These are phyloP conservation scores for Hirschioporus abietinus DNA, from an alignment of 768 basidiomycete species.

Conservation along the genomic window DNA sequence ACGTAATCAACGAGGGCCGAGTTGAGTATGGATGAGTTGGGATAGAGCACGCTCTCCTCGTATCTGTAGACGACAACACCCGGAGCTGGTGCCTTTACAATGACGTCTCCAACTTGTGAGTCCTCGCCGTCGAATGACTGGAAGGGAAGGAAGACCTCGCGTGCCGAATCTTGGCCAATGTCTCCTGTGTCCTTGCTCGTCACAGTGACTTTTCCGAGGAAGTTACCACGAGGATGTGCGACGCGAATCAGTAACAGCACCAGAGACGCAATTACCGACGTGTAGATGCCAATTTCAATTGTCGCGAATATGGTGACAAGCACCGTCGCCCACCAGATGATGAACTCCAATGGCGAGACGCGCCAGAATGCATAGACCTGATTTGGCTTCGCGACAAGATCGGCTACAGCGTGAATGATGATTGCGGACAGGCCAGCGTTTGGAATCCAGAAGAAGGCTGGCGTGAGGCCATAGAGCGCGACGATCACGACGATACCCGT, in stretches of 20 bases:
- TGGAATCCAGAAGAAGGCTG: slow-evolving; percentile 90
- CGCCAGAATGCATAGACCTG: slow-evolving; percentile 90
- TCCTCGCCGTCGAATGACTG: slow-evolving; percentile 36
- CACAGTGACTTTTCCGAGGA: slow-evolving; percentile 82
- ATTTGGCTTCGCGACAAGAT: slow-evolving; percentile 79
- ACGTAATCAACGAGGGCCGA: slow-evolving; percentile 75
- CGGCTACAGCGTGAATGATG: slow-evolving; percentile 90
- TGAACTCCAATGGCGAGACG: slow-evolving; percentile 85
- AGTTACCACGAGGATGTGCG: slow-evolving; percentile 82
- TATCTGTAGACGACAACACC: slow-evolving; percentile 90
- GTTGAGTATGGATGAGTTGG: slow-evolving; percentile 68
- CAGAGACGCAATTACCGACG: slow-evolving; percentile 74
- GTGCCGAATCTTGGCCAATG: slow-evolving; percentile 32
- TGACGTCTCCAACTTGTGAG: slow-evolving; percentile 62
- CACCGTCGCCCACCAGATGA: slow-evolving; percentile 85
- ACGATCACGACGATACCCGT: slow-evolving; percentile 87
- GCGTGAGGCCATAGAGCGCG: slow-evolving; percentile 90
- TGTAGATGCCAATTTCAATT: slow-evolving; percentile 91
- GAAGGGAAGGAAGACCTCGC: slow-evolving; percentile 85
- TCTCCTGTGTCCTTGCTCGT: slow-evolving; percentile 29
- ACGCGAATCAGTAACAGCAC: slow-evolving; percentile 80
- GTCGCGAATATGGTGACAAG: slow-evolving; percentile 88
- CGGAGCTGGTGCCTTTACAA: slow-evolving; percentile 72
- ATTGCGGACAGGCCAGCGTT: slow-evolving; percentile 81
- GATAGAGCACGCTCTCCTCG: slow-evolving; percentile 86